These are phyloP conservation scores for Fusarium proliferatum DNA, from an alignment of 2,329 filamentous ascomycete species.

Conservation along the genomic window DNA sequence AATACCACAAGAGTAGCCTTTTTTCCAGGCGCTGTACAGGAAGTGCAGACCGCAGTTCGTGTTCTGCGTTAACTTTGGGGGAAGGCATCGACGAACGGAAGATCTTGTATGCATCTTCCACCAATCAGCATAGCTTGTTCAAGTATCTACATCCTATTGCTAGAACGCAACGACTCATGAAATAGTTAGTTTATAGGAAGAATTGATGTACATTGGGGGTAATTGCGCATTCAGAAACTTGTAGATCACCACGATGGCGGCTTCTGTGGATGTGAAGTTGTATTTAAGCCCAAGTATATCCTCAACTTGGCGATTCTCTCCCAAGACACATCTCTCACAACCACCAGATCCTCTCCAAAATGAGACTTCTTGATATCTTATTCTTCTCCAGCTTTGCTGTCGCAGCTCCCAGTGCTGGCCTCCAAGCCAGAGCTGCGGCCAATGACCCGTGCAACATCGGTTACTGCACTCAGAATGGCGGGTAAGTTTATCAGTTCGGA, in stretches of 20 bases:
- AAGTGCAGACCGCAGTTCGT: background rate
- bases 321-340: too few species aligned
- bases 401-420: constrained; percentile 10
- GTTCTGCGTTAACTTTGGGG: background rate
- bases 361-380: constrained; percentile 5
- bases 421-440: constrained; percentile 19
- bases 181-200: fast-evolving
- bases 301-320: too few species aligned
- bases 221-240: fast-evolving
- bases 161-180: background rate
- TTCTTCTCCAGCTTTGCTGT: background rate
- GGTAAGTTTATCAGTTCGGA: background rate
- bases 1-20: background rate
- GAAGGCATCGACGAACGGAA: background rate
- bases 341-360: background rate
- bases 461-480: constrained; percentile 40
- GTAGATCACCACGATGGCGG: fast-evolving
- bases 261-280: background rate
- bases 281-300: background rate
- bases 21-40: background rate
- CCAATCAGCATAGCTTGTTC: background rate
- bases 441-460: constrained; percentile 30
- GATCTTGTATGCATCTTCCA: background rate
- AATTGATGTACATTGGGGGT: background rate
- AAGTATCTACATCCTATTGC: fast-evolving